Conservation (phyloP, 768 basidiomycete genomes). For the Mycena leptocephala region DNA sequence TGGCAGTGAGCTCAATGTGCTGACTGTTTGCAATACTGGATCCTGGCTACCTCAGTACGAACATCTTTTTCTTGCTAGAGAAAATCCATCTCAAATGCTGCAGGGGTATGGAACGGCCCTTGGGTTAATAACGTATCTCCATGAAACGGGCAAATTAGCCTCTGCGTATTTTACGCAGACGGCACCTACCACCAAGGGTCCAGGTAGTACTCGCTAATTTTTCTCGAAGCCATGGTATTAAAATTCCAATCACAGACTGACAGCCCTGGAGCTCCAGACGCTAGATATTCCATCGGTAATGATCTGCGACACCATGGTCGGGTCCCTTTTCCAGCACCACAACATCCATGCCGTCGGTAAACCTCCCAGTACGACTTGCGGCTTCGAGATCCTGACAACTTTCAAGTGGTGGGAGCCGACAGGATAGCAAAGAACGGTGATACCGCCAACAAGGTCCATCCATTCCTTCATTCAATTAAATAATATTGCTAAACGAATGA, state of each 20-base stretch:
- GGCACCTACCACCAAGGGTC: slow-evolving; percentile 95
- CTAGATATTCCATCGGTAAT: slow-evolving; percentile 90
- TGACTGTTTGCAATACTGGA: slow-evolving; percentile 99
- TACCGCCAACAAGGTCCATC: slow-evolving; percentile 90
- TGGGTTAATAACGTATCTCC: slow-evolving; percentile 92
- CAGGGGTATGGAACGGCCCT: slow-evolving; percentile 97
- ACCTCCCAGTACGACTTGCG: not conserved
- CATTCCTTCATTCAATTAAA: not conserved
- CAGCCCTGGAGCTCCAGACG: slow-evolving; percentile 90
- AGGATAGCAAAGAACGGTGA: slow-evolving; percentile 94
- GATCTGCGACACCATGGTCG: slow-evolving; percentile 99
- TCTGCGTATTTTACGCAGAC: slow-evolving; percentile 96
- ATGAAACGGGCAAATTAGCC: slow-evolving; percentile 82
- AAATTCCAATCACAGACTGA: slow-evolving; percentile 69
- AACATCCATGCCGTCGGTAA: slow-evolving; percentile 86
- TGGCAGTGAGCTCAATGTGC: slow-evolving; percentile 77
- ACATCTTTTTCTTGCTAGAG: not conserved
- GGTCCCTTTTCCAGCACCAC: slow-evolving; percentile 92
- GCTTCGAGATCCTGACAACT: not conserved
- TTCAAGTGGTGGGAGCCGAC: slow-evolving; percentile 87
- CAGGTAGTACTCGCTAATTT: slow-evolving; percentile 55
- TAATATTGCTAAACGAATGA: not conserved
- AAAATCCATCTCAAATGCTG: slow-evolving; percentile 4
- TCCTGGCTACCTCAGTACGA: slow-evolving; percentile 94
- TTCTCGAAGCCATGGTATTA: not conserved